These are phyloP conservation scores for Uronychia setigera DNA, from an alignment of 73 alveolate genomes.

Conservation along the genomic window DNA sequence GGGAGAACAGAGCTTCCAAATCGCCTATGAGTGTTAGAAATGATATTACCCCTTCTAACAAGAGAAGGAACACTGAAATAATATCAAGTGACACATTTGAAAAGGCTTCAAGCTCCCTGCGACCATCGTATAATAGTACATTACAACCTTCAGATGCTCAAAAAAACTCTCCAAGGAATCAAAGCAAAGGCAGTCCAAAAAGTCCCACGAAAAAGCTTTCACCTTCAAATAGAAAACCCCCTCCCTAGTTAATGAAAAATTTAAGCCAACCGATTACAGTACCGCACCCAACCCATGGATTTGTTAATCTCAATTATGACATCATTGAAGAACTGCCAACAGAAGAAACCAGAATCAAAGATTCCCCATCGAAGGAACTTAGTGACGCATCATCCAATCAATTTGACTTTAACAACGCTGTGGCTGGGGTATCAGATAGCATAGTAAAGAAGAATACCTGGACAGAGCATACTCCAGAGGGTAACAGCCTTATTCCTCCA, in stretches of 20 bases:
- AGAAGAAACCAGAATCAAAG: not conserved
- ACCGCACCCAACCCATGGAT: not conserved
- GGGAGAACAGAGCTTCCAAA: not conserved
- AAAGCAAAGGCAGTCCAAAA: not conserved
- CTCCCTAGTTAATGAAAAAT: not conserved
- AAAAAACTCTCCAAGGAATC: not conserved
- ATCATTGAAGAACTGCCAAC: not conserved
- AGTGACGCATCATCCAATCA: not conserved
- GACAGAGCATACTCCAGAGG: no score
- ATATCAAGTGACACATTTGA: no score
- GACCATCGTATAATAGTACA: not conserved
- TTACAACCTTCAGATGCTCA: not conserved
- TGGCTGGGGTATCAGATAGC: no score
- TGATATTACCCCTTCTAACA: no score
- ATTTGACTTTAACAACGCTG: not conserved
- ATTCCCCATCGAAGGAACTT: not conserved
- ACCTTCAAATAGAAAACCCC: not conserved
- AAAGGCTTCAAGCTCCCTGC: no score
- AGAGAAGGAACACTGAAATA: no score
- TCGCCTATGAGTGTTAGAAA: not conserved
- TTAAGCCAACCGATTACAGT: no score
- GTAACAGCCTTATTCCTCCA: no score
- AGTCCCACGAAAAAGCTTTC: not conserved
- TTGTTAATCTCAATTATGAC: not conserved
- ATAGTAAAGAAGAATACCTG: no score